phyloP scores from a whole-genome alignment of 1,284 basidiomycete genomes.

The Tetrapyrgos nigripes region DNA sequence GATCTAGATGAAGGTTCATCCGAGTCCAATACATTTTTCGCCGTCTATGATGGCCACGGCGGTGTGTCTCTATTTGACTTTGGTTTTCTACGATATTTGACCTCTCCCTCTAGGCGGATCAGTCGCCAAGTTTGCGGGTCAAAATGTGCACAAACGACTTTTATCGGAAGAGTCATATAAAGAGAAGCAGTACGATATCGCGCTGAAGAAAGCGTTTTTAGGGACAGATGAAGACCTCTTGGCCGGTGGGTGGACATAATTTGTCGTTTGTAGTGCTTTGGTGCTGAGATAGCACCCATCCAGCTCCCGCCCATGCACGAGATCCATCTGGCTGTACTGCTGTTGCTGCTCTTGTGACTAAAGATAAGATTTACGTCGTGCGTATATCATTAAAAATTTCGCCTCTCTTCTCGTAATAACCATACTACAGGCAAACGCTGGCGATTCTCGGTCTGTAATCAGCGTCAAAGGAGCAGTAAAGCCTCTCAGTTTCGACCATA shows the following conservation, averaged over 20 bases:
- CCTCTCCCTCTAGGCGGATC: constrained; percentile 67
- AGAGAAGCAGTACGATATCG: constrained; percentile 73
- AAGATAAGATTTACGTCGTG: constrained; percentile 85
- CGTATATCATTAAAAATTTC: constrained; percentile 29
- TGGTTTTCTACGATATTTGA: constrained; percentile 14
- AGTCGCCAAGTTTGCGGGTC: constrained; percentile 91
- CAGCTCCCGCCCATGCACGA: constrained; percentile 86
- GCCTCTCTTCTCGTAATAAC: constrained; percentile 3
- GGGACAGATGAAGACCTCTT: constrained; percentile 95
- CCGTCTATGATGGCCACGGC: constrained; percentile 98
- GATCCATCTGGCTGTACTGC: constrained; percentile 98
- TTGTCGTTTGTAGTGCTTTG: constrained; percentile 7
- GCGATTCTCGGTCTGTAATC: constrained; percentile 95
- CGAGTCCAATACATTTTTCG: constrained; percentile 85
- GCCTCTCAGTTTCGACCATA: constrained; percentile 94
- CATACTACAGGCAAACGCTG: constrained; percentile 88
- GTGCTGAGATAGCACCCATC: constrained; percentile 18
- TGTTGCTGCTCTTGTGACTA: constrained; percentile 87
- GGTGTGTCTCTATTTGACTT: constrained; percentile 57
- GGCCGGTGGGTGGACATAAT: constrained; percentile 61
- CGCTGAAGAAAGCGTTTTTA: constrained; percentile 90
- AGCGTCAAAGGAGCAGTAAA: constrained; percentile 87
- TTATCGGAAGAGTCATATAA: constrained; percentile 77
- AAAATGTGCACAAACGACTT: constrained; percentile 87
- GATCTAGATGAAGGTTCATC: constrained; percentile 60